These are phyloP conservation scores for Populus hybrid DNA, from an alignment of 441 rosid species.

Conservation along the genomic window DNA sequence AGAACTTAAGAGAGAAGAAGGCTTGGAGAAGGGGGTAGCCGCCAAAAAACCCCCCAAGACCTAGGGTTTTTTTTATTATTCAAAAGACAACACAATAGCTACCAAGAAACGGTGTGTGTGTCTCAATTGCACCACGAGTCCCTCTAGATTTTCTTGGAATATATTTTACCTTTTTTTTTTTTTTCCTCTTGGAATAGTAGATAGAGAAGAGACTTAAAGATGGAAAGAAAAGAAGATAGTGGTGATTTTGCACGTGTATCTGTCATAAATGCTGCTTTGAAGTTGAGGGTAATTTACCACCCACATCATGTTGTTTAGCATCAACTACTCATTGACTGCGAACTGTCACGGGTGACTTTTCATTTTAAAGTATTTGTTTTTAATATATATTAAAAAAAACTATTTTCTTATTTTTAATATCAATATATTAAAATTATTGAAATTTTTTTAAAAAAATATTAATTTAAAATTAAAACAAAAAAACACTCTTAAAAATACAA, in stretches of 20 bases:
- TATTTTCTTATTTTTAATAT: no score
- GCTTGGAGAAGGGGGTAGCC: constrained; percentile 1
- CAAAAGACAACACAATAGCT: neutral
- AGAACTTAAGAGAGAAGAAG: neutral
- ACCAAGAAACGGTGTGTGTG: neutral
- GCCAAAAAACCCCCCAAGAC: neutral
- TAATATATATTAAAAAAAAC: no score
- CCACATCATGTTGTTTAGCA: neutral
- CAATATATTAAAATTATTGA: no score
- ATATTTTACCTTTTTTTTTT: no score
- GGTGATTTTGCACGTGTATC: neutral
- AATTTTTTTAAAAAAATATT: no score
- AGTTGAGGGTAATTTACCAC: neutral
- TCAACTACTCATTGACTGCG: neutral
- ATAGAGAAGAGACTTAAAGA: neutral
- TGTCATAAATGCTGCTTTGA: neutral
- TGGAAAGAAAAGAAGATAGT: neutral
- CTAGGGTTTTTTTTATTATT: neutral
- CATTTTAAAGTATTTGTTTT: neutral
- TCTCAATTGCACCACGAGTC: neutral
- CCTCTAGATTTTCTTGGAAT: neutral
- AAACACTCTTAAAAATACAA: no score
- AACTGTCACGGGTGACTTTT: neutral
- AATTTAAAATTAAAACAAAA: no score
- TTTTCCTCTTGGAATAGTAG: neutral